Evolutionary conservation across 1,139 yeast genomes (phyloP).

Genomic region (Yamadazyma taylorii): DNA sequence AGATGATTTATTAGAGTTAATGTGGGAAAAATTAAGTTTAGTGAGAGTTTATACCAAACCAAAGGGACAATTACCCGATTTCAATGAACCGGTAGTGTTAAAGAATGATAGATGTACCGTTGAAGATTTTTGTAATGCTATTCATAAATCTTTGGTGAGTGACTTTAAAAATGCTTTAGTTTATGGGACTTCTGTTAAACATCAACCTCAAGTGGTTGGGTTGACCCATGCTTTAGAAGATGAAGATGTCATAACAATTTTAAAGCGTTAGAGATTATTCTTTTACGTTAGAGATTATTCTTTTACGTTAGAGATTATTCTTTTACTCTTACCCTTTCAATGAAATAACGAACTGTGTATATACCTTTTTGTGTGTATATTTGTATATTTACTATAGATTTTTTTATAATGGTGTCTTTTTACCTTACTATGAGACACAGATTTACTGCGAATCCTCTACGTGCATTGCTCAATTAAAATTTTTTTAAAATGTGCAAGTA

Average conservation of each 20-base stretch:
- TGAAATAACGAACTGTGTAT: conserved; percentile 1
- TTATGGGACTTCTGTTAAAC: conserved; percentile 90
- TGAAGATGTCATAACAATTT: conserved; percentile 95
- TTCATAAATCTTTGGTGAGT: conserved; percentile 89
- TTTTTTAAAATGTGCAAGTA: conserved; percentile 5
- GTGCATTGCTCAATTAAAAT: conserved; percentile 7
- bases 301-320: too few species aligned
- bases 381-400: conserved; percentile 1
- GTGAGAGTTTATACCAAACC: conserved; percentile 98
- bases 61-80: conserved; percentile 91
- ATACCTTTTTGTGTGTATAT: conserved; percentile 1
- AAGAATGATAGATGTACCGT: conserved; percentile 80
- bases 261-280: conserved; percentile 72
- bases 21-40: conserved; percentile 90
- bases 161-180: conserved; percentile 93
- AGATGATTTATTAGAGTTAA: conserved; percentile 86
- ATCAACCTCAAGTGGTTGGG: conserved; percentile 97
- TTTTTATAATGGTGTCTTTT: neutral
- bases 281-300: too few species aligned
- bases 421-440: too few species aligned
- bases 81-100: conserved; percentile 89
- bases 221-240: conserved; percentile 78
- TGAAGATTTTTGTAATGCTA: conserved; percentile 95
- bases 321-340: neutral
- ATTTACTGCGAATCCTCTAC: neutral